phyloP scores from a whole-genome alignment of 2,329 filamentous ascomycete genomes.

The Cryphonectria radicalis region DNA sequence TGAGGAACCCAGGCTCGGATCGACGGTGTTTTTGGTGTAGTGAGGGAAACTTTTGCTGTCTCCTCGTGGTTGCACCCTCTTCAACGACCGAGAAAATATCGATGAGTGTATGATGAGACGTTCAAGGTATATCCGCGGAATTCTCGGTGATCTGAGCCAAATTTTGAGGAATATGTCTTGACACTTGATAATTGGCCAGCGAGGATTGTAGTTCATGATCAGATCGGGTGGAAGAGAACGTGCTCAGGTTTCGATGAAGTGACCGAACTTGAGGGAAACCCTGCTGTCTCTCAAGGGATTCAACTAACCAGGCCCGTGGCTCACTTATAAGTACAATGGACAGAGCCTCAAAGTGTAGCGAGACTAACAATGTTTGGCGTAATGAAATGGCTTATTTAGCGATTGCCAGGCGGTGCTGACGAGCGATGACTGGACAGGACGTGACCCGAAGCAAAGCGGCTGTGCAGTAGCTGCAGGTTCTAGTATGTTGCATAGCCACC shows the following conservation, averaged over 20 bases:
- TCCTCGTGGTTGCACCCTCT: no score
- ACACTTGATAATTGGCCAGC: neutral
- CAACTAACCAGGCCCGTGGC: neutral
- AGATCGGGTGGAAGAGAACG: neutral
- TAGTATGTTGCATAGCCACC: neutral
- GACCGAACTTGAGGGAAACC: no score
- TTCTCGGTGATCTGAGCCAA: neutral
- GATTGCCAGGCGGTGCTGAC: neutral
- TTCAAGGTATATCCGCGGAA: no score
- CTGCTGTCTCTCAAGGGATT: neutral
- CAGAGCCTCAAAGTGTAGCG: neutral
- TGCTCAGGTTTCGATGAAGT: neutral
- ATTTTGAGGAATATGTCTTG: neutral
- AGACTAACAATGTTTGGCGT: neutral
- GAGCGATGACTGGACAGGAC: neutral
- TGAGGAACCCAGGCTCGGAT: no score
- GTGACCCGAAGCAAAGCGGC: neutral
- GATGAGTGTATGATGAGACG: no score
- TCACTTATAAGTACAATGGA: neutral
- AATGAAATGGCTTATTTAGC: neutral
- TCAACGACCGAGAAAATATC: no score
- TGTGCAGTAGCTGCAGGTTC: neutral
- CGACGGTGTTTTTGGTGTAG: neutral
- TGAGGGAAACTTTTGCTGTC: no score
- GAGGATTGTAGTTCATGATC: neutral